Evolutionary conservation across 768 basidiomycete genomes (phyloP), one percentile per base, ranked within the genome.

Genomic region (Dacryopinax primogenitus): DNA sequence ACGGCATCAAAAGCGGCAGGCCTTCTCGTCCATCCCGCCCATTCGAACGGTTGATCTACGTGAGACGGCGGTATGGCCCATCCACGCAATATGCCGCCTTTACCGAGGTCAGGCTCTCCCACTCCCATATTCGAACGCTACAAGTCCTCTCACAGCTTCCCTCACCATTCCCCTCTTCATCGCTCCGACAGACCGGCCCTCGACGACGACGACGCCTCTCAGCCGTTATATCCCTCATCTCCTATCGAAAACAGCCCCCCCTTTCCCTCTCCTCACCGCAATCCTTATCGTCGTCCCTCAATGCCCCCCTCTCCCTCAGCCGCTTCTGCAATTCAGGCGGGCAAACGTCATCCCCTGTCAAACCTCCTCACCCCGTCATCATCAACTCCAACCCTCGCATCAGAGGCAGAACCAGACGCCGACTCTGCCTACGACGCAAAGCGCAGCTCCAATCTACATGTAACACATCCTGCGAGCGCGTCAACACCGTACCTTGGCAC

Each of bases 181-280:
- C 37, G n/a, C 26, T 3, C 23, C 3, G 51, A 58, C 30, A 47
- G 45, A 47, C 13, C 12, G 45, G n/a, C n/a, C n/a, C n/a, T n/a
- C n/a, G n/a, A n/a, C n/a, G 51, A 58, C 51, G 51, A 58, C 51
- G 51, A 58, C 13, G 51, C 26, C 51, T 58, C 51, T 21, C 51
- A 58, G 30, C 51, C 51, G 26, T 30, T 58, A 28, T 58, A 58
- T 32, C 51, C n/a, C n/a, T n/a, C 51, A 58, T 13, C 4, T 18
- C 2, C 51, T 2, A 18, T 11, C 26, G 9, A 28, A 30, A 30
- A 58, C 51, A 28, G 26, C 23, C 51, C 51, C 51, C 51, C 51
- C n/a, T n/a, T n/a, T 58, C 51, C 12, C 30, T 32, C 51, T 21
- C 51, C 26, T 32, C 15, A 28, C 51, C 26, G 15, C 51, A 58